Base-by-base conservation (phyloP, 495 filamentous ascomycete species). In the Aspergillus bridgeri region DNA sequence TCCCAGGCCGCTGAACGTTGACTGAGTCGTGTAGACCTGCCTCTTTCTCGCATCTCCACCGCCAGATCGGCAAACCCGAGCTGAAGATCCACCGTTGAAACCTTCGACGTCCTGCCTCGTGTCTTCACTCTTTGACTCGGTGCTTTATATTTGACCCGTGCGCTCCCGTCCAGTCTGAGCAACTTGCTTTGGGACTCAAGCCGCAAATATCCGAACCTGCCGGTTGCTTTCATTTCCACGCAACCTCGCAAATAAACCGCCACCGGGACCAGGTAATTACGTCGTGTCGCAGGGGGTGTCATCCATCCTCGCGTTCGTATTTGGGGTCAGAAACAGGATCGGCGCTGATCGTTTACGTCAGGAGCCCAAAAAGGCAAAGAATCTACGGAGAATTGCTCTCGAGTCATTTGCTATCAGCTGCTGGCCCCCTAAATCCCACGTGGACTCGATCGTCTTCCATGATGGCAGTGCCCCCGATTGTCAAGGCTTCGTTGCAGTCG, bases 401-500 rank as follows among this genome's bases (percentile, higher is more conserved):
- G 11, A 38, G 11, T 38, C 7, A 13, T 4, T 38, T 38, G 3
- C 25, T 7, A 4, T 15, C 33, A 38, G 17, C 5, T 38, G 33
- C 33, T 38, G 33, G 33, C 33, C 33, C 33, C 33, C n/a, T n/a
- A 38, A 38, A 38, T 38, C 13, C 33, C 33, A 24, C 27, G 48
- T 50, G 25, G 17, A 15, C 6, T 43, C 38, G 15, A 18, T 33
- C 6, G 6, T 20, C 5, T 23, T 50, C 19, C 15, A 15, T 53
- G 21, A 74, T 70, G 68, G 54, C 61, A 8, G 25, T 71, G 13
- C 65, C 86, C 7, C 79, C 86, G 2, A 81, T 91, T 42, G 73
- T 86, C 19, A 79, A 66, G 19, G 82, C 85, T 17, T 89, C 88
- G 13, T 60, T 91, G 19, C 87, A 91, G 67, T 78, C 87, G 1